Base-by-base conservation (phyloP, 495 filamentous ascomycete species). In the Parachaetomium inaequale region DNA sequence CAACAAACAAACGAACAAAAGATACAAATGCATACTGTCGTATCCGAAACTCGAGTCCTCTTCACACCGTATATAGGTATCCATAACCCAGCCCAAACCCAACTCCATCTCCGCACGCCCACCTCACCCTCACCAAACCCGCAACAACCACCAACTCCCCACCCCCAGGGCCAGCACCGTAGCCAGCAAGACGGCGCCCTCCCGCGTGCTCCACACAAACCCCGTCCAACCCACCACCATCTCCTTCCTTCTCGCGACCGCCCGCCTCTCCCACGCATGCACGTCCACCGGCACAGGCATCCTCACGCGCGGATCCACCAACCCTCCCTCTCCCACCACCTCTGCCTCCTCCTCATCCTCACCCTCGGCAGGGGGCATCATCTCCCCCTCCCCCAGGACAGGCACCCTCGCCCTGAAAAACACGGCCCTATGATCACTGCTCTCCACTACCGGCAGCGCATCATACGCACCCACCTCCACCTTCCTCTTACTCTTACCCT, bases 401-500 rank as follows among this genome's bases (percentile, higher is more conserved):
- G 88, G 86, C 15, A 95, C 77, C 5, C 75, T 68, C 11, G 86
- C 75, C 4, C 85, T 78, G 15, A 93, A 79, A 12, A 85, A 88
- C 0, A 96, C 93, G 4, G 93, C 82, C 15, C 89, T 85, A 68
- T 98, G 94, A 72, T 98, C 94, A 34, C 88, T 91, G 17, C 88
- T 88, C 17, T 79, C 78, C 56, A 94, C 82, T 0, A 91, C 70
- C 1, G 92, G 91, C 8, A 96, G 77, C 7, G 89, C 84, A 47
- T 84, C 78, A 66, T 98, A 98, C 36, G 75, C 79, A 14, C 78
- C 68, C 1, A 87, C 72, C 25, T 73, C 74, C 50, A 86, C 82
- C 64, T 61, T 65, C 46, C 42, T 72, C 4, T 36, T 36, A 1
- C 25, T 19, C 14, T 43, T 1, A 34, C 23, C 36, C 4, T n/a